A percentile compares a stretch with the other conserved stretches of the same genome.
Evolutionary conservation across 108 stramenopile genomes (phyloP).

Genomic region (Seminavis robusta): DNA sequence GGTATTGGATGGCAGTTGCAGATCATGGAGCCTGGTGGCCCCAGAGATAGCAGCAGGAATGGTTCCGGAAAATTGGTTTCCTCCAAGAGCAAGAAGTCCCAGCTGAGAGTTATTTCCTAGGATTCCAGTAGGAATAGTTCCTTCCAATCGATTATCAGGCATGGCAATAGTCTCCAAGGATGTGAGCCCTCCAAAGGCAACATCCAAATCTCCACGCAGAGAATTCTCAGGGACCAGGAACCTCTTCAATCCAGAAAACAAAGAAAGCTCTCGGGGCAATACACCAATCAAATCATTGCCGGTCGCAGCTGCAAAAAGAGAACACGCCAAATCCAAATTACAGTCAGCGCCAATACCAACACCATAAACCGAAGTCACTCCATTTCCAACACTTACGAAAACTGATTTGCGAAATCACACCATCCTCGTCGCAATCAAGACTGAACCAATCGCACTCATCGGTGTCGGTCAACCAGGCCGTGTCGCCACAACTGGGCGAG

Average conservation of each 20-base stretch:
- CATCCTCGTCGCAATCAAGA: constrained; percentile 1
- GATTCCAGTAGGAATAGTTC: constrained; percentile 30
- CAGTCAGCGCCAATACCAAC: not conserved
- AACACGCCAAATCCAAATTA: not conserved
- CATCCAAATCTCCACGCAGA: not conserved
- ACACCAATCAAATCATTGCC: not conserved
- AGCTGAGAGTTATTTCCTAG: constrained; percentile 6
- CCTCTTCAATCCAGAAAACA: not conserved
- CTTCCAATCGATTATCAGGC: constrained; percentile 24
- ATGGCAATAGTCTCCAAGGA: not conserved
- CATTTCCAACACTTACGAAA: constrained; percentile 25
- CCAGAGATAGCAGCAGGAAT: constrained; percentile 17
- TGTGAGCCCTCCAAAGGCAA: not conserved
- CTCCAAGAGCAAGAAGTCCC: constrained; percentile 16
- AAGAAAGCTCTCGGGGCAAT: not conserved
- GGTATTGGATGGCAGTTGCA: constrained; percentile 31
- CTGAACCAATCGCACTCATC: not conserved
- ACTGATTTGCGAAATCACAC: not conserved
- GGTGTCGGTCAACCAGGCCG: not conserved
- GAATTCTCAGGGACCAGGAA: not conserved
- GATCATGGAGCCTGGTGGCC: constrained; percentile 14
- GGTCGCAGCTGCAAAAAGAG: not conserved
- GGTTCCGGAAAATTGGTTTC: constrained; percentile 18
- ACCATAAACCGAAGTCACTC: no score
- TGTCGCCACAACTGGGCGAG: no score